Percentiles rank a stretch among this genome's conserved stretches.
Conservation (phyloP, 2,329 filamentous ascomycete species). For the Dothistroma pini region DNA sequence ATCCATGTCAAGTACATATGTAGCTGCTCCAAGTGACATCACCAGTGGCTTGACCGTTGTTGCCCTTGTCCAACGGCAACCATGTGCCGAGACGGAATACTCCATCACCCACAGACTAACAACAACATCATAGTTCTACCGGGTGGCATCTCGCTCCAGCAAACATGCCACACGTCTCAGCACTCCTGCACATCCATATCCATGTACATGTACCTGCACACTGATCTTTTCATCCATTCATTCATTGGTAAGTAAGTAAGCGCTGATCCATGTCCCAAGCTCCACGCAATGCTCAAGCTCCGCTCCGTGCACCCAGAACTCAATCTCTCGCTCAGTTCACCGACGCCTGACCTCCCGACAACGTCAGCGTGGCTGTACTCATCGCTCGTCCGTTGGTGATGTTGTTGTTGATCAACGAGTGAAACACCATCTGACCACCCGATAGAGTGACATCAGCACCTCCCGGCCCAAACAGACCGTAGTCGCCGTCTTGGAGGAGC, state of each 20-base stretch:
- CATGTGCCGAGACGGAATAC: background rate
- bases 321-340: constrained; percentile 4
- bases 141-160: background rate
- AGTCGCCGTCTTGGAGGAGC: constrained; percentile 24
- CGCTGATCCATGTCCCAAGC: background rate
- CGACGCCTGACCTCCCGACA: background rate
- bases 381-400: constrained; percentile 12
- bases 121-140: background rate
- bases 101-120: background rate
- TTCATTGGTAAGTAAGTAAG: background rate
- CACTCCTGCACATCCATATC: background rate
- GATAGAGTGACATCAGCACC: constrained; percentile 17
- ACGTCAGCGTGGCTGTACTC: constrained; percentile 7
- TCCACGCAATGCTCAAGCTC: background rate
- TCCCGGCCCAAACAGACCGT: constrained; percentile 21
- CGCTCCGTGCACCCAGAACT: background rate
- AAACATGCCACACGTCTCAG: background rate
- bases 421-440: constrained; percentile 9
- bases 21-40: background rate
- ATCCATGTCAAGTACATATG: too few relatives aligned
- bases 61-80: background rate
- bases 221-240: background rate
- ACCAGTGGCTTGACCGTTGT: background rate
- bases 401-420: constrained; percentile 8
- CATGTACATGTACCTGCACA: too few relatives aligned